Percentiles rank a stretch among this genome's conserved stretches.
Evolutionary conservation across 768 basidiomycete species (phyloP).

Genomic region (Pisolithus orientalis): DNA sequence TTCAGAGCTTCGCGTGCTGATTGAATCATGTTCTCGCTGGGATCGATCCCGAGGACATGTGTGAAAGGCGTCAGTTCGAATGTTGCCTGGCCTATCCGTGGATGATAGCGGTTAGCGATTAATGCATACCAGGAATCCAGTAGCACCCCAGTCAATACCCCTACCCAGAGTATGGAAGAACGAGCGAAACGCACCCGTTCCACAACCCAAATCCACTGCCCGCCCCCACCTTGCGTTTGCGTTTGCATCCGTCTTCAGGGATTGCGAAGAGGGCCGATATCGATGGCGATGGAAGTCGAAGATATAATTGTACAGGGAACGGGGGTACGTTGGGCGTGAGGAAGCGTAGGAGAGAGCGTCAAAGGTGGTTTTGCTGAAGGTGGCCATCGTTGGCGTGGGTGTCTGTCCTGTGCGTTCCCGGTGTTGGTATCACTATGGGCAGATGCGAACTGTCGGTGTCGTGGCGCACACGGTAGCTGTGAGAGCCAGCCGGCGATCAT

Average conservation of each 20-base stretch:
- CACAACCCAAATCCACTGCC: conserved; percentile 75
- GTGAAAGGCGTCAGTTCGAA: conserved; percentile 45
- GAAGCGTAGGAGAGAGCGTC: conserved; percentile 63
- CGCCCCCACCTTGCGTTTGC: conserved; percentile 37
- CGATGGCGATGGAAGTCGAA: conserved; percentile 47
- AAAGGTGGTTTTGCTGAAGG: conserved; percentile 67
- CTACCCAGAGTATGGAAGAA: not conserved
- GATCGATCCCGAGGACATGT: conserved; percentile 68
- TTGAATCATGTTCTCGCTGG: conserved; percentile 64
- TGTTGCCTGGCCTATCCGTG: conserved; percentile 52
- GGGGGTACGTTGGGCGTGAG: too few species aligned
- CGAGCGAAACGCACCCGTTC: conserved; percentile 39
- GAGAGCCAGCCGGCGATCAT: too few species aligned
- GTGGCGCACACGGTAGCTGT: too few species aligned
- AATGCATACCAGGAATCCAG: too few species aligned
- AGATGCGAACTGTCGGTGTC: too few species aligned
- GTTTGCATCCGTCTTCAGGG: not conserved
- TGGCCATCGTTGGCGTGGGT: conserved; percentile 40
- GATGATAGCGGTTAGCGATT: too few species aligned
- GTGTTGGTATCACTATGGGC: too few species aligned
- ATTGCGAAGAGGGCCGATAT: conserved; percentile 1
- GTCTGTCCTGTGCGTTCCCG: too few species aligned
- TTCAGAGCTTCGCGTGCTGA: conserved; percentile 33
- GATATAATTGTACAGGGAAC: conserved; percentile 44
- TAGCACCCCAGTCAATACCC: not conserved